Base-by-base conservation (phyloP, 495 filamentous ascomycete genomes). In the Aspergillus indologenus region DNA sequence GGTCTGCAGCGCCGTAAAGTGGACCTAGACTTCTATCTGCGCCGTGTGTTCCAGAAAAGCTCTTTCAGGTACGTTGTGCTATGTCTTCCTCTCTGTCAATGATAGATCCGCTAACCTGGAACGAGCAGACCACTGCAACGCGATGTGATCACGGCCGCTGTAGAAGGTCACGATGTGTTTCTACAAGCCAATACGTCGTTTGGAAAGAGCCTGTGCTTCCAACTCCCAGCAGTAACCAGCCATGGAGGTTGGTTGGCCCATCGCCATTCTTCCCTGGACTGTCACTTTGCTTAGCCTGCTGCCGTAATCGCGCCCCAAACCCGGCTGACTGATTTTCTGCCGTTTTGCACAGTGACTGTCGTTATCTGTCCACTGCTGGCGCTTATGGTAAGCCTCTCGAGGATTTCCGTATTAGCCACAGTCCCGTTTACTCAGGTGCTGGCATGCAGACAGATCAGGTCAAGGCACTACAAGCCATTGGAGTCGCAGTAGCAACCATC, bases 141-240 rank as follows among this genome's bases (percentile, higher is more conserved):
- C 56, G 91, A 98, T 56, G 92, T 96, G 45, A 95, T 98, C 44
- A 71, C 75, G 22, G 87, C 90, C 24, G 87, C 89, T 3, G 79
- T 97, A 18, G 85, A 89, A 49, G 88, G 90, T 18, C 78, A 93
- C 46, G 93, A 98, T 87, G 87, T 98, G 23, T 97, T 96, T 67
- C 81, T 98, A 1, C 93, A 96, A 71, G 93, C 93, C 34, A 92
- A 92, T n/a, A 98, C 93, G 3, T 94, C 90, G 1, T 96, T 96
- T 67, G 93, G 93, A 15, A 98, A 98, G 71, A 96, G 90, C 67
- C 69, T 98, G 21, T 97, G 93, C 72, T 98, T 93, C 64, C 93
- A 98, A 64, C 79, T 98, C 3, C 93, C 93, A 3, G 92, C 93
- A 5, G 84, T 98, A 29, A 85, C 95, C 20, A 88, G 90, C 60